Conservation (phyloP, 2,329 filamentous ascomycete species). For the Aspergillus pseudoviridinutans region DNA sequence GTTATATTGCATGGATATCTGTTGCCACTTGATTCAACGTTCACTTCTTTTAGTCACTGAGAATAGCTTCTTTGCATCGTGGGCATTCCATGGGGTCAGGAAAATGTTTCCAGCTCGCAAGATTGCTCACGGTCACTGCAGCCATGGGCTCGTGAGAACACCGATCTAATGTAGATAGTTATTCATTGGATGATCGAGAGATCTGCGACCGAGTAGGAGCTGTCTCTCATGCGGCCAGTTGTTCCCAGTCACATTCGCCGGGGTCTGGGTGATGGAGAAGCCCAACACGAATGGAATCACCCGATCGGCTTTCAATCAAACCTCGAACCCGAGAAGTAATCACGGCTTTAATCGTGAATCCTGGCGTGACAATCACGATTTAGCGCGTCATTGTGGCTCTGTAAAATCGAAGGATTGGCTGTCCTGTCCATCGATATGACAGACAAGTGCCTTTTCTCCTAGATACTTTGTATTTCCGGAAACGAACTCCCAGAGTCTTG, state of each 20-base stretch:
- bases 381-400: not conserved
- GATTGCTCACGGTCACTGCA: not conserved
- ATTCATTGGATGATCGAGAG: not conserved
- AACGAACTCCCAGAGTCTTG: no score
- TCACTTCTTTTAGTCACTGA: not conserved
- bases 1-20: not conserved
- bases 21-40: conserved; percentile 3
- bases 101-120: not conserved
- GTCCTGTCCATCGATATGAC: not conserved
- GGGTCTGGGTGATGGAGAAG: not conserved
- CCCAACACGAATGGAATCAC: not conserved
- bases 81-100: conserved; percentile 3
- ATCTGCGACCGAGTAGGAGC: not conserved
- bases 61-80: conserved; percentile 12
- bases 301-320: not conserved
- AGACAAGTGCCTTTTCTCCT: not conserved
- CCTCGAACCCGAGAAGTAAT: not conserved
- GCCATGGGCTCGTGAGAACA: not conserved
- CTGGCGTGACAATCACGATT: not conserved
- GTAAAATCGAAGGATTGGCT: not conserved
- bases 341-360: no score
- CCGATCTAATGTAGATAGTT: not conserved
- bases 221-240: not conserved
- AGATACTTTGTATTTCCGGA: no score
- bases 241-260: not conserved